Evolutionary conservation across 208 protist genomes (phyloP), one percentile per base, ranked within the genome.

Genomic region (Leishmania braziliensis): DNA sequence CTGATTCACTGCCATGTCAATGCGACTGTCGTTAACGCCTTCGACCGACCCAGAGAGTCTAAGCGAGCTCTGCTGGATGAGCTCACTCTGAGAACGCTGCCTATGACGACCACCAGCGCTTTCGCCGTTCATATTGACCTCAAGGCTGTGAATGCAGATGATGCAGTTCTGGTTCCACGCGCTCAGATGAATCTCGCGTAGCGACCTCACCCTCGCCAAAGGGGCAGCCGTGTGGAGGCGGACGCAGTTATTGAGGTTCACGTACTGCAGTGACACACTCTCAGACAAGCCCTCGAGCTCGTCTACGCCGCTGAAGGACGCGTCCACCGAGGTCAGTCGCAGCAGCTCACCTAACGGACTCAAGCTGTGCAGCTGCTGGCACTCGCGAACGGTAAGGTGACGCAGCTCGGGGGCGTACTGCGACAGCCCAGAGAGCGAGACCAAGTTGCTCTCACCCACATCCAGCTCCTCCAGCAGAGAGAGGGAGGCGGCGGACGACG

Each of bases 201-300:
- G 78, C 62, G 79, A 79, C 53, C 9, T 36, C 65, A 83, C 77
- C 62, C 74, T 75, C 23, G 76, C 74, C 62, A 88, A 66, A 69
- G 84, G 76, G 20, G 75, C n/a, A 23, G 84, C 80, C 12, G 79
- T 77, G 75, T 50, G 75, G 20, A 89, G 58, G 14, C 74, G 48
- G 8, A 72, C 26, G 71, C 85, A 89, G 71, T 80, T 69, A 48
- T 56, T 75, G 43, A 89, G 69, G 43, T 85, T 78, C 51, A 88
- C 74, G 39, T 78, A 79, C 63, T 77, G 60, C 16, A 86, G 77
- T 18, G 71, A 78, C 8, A 62, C n/a, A 56, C 83, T 83, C 18
- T 48, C 58, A 29, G 71, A 78, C 4, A 86, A 58, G 2, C 83
- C 78, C 58, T 78, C 51, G 36, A 86, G 77, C 8, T 83, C 79